A percentile compares a stretch with the other conserved stretches of the same genome.
phyloP scores from a whole-genome alignment of 2,329 filamentous ascomycete genomes.

The Exophiala bonariae region DNA sequence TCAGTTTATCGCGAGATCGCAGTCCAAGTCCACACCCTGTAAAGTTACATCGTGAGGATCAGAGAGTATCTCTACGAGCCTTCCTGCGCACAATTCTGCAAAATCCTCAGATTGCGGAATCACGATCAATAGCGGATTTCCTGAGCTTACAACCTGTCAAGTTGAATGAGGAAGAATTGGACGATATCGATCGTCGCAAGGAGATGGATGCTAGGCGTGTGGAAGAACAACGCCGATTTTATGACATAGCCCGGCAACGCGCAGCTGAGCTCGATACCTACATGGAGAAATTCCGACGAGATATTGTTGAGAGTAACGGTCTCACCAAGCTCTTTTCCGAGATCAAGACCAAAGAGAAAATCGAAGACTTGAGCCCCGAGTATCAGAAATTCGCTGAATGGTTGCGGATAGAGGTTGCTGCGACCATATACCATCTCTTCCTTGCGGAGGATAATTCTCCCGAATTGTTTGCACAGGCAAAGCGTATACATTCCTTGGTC shows the following conservation, averaged over 20 bases:
- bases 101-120: conserved; percentile 79
- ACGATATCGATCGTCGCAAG: conserved; percentile 78
- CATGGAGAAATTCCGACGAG: conserved; percentile 78
- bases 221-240: conserved; percentile 91
- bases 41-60: conserved; percentile 78
- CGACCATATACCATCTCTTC: conserved; percentile 95
- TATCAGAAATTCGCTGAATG: conserved; percentile 99
- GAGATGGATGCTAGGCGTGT: conserved; percentile 82
- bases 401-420: conserved; percentile 94
- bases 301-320: conserved; percentile 73
- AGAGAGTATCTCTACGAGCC: conserved; percentile 85
- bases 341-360: conserved; percentile 84
- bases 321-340: conserved; percentile 90
- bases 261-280: conserved; percentile 94
- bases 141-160: conserved; percentile 71
- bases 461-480: conserved; percentile 90
- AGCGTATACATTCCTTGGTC: conserved; percentile 90
- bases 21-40: conserved; percentile 46
- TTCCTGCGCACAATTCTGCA: conserved; percentile 85
- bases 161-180: conserved; percentile 76
- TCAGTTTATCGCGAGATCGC: conserved; percentile 20
- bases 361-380: conserved; percentile 85
- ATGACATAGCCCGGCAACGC: conserved; percentile 87
- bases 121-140: conserved; percentile 82
- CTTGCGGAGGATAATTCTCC: conserved; percentile 97